These are phyloP conservation scores for Warburgia ugandensis DNA, from an alignment of 164 flowering plant genomes.

Conservation along the genomic window DNA sequence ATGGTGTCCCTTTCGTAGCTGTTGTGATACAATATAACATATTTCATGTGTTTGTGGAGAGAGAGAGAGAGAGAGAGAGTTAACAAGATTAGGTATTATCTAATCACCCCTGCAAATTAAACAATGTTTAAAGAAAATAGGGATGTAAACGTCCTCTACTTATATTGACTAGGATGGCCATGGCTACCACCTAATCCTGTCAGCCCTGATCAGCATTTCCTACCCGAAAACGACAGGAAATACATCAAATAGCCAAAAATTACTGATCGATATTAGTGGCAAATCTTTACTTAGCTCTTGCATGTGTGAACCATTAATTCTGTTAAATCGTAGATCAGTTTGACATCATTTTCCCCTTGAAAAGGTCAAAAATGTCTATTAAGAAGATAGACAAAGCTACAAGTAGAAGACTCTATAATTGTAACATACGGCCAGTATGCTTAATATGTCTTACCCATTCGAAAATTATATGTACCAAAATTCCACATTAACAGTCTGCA, in stretches of 20 bases:
- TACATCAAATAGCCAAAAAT: no score
- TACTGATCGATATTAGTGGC: no score
- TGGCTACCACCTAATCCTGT: slow-evolving; percentile 20
- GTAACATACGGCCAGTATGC: no score
- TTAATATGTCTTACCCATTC: neutral
- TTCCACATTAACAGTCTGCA: no score
- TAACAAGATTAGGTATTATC: slow-evolving; percentile 23
- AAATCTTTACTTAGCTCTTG: no score
- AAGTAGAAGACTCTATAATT: no score
- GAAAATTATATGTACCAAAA: no score
- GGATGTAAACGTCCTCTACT: neutral
- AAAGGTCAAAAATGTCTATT: neutral
- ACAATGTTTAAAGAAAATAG: neutral
- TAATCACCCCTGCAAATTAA: slow-evolving; percentile 15
- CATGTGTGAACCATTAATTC: no score
- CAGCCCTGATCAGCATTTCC: slow-evolving; percentile 14
- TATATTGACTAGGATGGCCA: slow-evolving; percentile 5
- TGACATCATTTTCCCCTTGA: neutral
- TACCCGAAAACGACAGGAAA: slow-evolving; percentile 14
- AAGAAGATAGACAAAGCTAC: no score
- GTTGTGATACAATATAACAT: no score
- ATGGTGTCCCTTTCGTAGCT: neutral
- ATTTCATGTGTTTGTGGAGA: neutral
- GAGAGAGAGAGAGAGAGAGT: slow-evolving; percentile 5
- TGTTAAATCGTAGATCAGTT: neutral